Percentiles rank a stretch among this genome's conserved stretches.
Conservation (phyloP, 805 yeast genomes). For the Myxozyma kluyveri region DNA sequence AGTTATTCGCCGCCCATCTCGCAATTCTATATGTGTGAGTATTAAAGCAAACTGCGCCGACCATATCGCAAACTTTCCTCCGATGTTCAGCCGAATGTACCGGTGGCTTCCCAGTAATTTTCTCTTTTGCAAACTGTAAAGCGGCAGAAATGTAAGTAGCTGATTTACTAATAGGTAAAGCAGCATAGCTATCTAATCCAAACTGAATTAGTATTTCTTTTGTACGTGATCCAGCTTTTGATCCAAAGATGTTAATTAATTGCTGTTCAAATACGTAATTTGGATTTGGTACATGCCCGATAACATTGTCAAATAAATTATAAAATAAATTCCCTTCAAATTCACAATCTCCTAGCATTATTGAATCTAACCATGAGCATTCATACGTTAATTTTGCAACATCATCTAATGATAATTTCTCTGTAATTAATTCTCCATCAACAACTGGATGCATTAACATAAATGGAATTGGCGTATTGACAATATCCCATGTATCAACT, state of each 20-base stretch:
- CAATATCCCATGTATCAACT: conserved; percentile 2
- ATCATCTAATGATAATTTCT: conserved; percentile 4
- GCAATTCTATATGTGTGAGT: conserved; percentile 14
- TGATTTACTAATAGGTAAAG: conserved; percentile 8
- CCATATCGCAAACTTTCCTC: conserved; percentile 3
- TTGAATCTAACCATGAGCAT: conserved; percentile 15
- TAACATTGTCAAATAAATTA: conserved; percentile 5
- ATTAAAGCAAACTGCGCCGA: conserved; percentile 21
- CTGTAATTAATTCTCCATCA: conserved; percentile 11
- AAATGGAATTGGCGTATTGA: background rate
- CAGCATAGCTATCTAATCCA: conserved; percentile 5
- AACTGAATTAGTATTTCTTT: conserved; percentile 2
- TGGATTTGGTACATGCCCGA: conserved; percentile 9
- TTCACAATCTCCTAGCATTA: conserved; percentile 19
- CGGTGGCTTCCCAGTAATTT: background rate
- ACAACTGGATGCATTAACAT: conserved; percentile 6
- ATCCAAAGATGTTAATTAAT: conserved; percentile 8
- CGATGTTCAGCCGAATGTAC: conserved; percentile 7
- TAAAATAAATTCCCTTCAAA: conserved; percentile 13
- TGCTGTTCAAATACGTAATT: conserved; percentile 7
- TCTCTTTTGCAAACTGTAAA: background rate
- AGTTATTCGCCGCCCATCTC: conserved; percentile 12
- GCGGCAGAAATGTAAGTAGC: conserved; percentile 6
- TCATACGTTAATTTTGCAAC: conserved; percentile 11
- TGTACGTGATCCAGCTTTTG: conserved; percentile 2